These are phyloP conservation scores for Leptographium procerum DNA, from an alignment of 2,329 filamentous ascomycete species.

Conservation along the genomic window DNA sequence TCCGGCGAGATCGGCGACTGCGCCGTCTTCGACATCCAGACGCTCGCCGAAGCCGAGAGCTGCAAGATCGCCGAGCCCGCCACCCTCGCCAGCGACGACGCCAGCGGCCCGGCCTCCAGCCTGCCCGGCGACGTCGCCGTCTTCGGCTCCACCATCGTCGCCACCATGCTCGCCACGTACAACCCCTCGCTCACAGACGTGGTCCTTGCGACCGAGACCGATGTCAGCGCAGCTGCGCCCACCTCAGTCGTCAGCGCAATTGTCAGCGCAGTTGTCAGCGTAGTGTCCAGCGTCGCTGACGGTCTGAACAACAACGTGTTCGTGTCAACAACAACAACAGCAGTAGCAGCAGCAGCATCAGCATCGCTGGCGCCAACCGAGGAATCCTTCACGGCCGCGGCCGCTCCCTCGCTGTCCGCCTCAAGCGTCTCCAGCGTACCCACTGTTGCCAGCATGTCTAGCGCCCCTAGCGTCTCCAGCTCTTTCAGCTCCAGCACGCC, in stretches of 20 bases:
- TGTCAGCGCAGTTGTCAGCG: neutral
- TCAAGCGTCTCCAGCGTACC: neutral
- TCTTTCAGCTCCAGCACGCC: neutral
- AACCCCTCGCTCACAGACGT: slow-evolving; percentile 8
- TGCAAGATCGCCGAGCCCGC: slow-evolving; percentile 54
- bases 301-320: neutral
- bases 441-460: slow-evolving; percentile 6
- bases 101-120: slow-evolving; percentile 32
- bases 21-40: slow-evolving; percentile 59
- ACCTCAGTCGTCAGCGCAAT: neutral
- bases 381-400: neutral
- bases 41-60: slow-evolving; percentile 35
- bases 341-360: too few species aligned
- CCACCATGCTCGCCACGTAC: slow-evolving; percentile 7
- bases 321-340: neutral
- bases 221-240: slow-evolving; percentile 11
- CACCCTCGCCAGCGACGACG: slow-evolving; percentile 46
- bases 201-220: slow-evolving; percentile 6
- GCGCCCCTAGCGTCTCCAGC: slow-evolving; percentile 3
- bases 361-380: neutral
- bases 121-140: slow-evolving; percentile 56
- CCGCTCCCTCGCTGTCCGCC: neutral
- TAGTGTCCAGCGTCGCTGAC: neutral
- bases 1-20: slow-evolving; percentile 65
- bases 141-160: slow-evolving; percentile 7